Conservation (phyloP, 1,284 basidiomycete species). For the Ceratobasidium sp. region DNA sequence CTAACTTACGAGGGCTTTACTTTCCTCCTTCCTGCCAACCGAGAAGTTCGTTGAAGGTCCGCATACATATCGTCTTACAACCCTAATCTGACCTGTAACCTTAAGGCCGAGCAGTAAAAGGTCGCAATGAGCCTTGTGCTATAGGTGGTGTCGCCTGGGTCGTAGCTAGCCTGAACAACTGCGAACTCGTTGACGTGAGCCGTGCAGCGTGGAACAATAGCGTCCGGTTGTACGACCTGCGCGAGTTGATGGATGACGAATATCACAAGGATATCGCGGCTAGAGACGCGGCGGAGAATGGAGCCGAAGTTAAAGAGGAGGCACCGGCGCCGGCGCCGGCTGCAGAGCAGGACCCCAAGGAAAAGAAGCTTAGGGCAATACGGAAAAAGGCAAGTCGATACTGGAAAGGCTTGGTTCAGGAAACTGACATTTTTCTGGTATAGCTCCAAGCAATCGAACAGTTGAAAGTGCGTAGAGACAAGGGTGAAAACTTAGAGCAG, state of each 20-base stretch:
- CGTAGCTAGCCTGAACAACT: conserved; percentile 64
- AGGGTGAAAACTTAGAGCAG: conserved; percentile 22
- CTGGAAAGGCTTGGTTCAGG: background rate
- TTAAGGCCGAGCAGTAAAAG: conserved; percentile 66
- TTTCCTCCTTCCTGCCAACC: conserved; percentile 65
- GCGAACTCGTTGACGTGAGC: conserved; percentile 64
- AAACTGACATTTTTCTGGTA: background rate
- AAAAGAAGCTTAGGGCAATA: conserved; percentile 14
- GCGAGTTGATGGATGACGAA: conserved; percentile 48
- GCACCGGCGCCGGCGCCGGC: background rate
- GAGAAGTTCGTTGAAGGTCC: conserved; percentile 68
- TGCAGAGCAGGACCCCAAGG: background rate
- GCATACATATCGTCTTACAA: background rate
- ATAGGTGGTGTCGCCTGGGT: conserved; percentile 82
- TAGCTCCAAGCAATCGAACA: conserved; percentile 31
- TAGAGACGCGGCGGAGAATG: background rate
- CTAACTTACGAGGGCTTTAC: conserved; percentile 58
- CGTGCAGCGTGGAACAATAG: conserved; percentile 73
- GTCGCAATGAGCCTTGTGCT: conserved; percentile 79
- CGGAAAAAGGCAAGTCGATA: conserved; percentile 16
- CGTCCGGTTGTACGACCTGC: conserved; percentile 63
- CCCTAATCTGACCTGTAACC: background rate
- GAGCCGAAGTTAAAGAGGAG: background rate
- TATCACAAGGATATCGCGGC: conserved; percentile 32
- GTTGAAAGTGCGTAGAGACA: conserved; percentile 24